Base-by-base conservation (phyloP, 192 early-diverging fungal species). In the Umbelopsis vinacea region DNA sequence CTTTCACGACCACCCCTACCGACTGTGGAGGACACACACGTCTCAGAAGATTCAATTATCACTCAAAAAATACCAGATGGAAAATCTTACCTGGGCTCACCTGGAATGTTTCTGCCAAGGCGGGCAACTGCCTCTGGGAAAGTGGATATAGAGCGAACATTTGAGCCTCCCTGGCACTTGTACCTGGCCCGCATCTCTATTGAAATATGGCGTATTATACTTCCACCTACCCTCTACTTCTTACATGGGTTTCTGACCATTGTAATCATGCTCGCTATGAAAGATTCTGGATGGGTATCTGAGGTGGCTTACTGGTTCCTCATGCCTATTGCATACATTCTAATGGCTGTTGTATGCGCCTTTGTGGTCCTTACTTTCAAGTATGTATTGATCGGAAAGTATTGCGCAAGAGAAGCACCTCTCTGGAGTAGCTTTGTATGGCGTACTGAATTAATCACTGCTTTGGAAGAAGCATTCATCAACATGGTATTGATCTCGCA, bases 391-490 rank as follows among this genome's bases (percentile, higher is more conserved):
- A 63, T 63, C 0, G 29, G 57, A 19, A 63, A 6, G 35, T 63
- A 63, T 19, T 17, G 6, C 12, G 1, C 33, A 19, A 63, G 24
- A 15, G 33, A 63, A n/a, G 33, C 57, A 14, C 57, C 57, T 29
- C 29, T 63, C 11, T 63, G 57, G 57, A 63, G 57, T 14, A 37
- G 12, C 57, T 63, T 37, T 63, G 15, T 63, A 10, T 63, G 57
- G 57, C 26, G 26, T 2, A 35, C 57, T 2, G 57, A 63, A 37
- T 19, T 63, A 4, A 6, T 63, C 17, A 35, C 33, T 1, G 26
- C 57, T 4, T 63, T 63, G 57, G 57, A 63, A 14, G 24, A 35
- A 26, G 17, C 6, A 6, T 35, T 63, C 14, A 26, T 26, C 6
- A 33, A 33, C 1, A 11, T 35, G 14, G 6, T 63, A 8, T 14